Conservation (phyloP, 1,139 yeast genomes). For the Pichia sp. region DNA sequence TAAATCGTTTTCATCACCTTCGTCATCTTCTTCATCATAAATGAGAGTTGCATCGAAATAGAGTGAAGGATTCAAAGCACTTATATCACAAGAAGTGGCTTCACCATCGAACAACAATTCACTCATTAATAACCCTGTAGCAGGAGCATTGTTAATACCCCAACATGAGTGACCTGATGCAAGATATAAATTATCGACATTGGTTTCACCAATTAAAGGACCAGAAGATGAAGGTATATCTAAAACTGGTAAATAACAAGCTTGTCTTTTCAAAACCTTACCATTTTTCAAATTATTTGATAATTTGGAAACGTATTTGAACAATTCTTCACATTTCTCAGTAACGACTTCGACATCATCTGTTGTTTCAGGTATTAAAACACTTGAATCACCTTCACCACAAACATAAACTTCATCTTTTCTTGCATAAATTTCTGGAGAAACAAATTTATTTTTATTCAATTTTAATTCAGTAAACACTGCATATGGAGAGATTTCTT, state of each 20-base stretch:
- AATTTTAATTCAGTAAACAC: slow-evolving; percentile 87
- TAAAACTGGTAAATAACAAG: slow-evolving; percentile 92
- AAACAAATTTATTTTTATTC: slow-evolving; percentile 61
- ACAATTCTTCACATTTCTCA: slow-evolving; percentile 85
- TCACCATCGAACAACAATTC: slow-evolving; percentile 88
- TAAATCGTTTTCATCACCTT: slow-evolving; percentile 32
- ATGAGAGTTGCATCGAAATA: slow-evolving; percentile 71
- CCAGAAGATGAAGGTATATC: slow-evolving; percentile 93
- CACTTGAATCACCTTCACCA: slow-evolving; percentile 94
- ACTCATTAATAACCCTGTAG: slow-evolving; percentile 89
- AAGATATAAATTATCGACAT: slow-evolving; percentile 70
- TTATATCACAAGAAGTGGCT: slow-evolving; percentile 71
- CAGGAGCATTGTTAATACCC: slow-evolving; percentile 99
- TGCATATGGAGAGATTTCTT: slow-evolving; percentile 84
- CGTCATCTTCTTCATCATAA: slow-evolving; percentile 41
- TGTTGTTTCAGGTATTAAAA: slow-evolving; percentile 89
- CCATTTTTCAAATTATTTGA: slow-evolving; percentile 74
- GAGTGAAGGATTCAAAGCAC: slow-evolving; percentile 79
- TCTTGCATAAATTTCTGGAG: slow-evolving; percentile 95
- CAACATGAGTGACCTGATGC: slow-evolving; percentile 98
- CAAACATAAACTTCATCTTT: slow-evolving; percentile 96
- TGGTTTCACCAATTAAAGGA: slow-evolving; percentile 91
- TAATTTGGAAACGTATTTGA: slow-evolving; percentile 75
- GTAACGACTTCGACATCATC: slow-evolving; percentile 90
- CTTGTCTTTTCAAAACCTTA: slow-evolving; percentile 79